Conservation (phyloP, 1,284 basidiomycete species). For the Irpex rosettiformis region DNA sequence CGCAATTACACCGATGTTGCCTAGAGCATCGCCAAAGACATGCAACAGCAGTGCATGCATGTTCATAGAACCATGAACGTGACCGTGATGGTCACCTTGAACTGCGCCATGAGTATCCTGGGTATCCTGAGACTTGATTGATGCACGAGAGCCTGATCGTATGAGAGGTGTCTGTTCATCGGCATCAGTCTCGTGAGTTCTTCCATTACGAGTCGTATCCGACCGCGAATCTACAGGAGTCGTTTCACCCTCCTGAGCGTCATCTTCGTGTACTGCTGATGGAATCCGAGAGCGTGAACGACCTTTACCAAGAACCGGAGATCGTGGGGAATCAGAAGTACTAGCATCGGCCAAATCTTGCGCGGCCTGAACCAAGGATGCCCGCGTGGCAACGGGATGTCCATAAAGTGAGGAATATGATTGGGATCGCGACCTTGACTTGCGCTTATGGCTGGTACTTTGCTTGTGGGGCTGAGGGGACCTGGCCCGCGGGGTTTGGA, state of each 20-base stretch:
- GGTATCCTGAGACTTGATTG: constrained; percentile 15
- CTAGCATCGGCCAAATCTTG: constrained; percentile 69
- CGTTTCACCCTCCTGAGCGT: constrained; percentile 14
- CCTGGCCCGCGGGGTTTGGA: constrained; percentile 17
- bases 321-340: constrained; percentile 37
- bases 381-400: constrained; percentile 88
- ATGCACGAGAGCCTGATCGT: constrained; percentile 18
- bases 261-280: constrained; percentile 16
- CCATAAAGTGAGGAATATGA: constrained; percentile 64
- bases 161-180: constrained; percentile 27
- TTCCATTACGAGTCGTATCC: not conserved
- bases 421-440: constrained; percentile 38
- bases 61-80: constrained; percentile 87
- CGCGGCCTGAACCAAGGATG: constrained; percentile 84
- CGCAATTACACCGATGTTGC: constrained; percentile 96
- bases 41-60: constrained; percentile 95
- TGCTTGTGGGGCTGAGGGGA: constrained; percentile 13
- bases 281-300: constrained; percentile 28
- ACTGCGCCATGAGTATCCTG: constrained; percentile 12
- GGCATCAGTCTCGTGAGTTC: not conserved
- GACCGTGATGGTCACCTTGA: constrained; percentile 20
- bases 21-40: constrained; percentile 94
- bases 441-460: constrained; percentile 5
- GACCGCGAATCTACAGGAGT: not conserved
- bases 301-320: constrained; percentile 24